A percentile compares a stretch with the other conserved stretches of the same genome.
Evolutionary conservation across 805 yeast genomes (phyloP).

Genomic region (Hanseniaspora thailandica): DNA sequence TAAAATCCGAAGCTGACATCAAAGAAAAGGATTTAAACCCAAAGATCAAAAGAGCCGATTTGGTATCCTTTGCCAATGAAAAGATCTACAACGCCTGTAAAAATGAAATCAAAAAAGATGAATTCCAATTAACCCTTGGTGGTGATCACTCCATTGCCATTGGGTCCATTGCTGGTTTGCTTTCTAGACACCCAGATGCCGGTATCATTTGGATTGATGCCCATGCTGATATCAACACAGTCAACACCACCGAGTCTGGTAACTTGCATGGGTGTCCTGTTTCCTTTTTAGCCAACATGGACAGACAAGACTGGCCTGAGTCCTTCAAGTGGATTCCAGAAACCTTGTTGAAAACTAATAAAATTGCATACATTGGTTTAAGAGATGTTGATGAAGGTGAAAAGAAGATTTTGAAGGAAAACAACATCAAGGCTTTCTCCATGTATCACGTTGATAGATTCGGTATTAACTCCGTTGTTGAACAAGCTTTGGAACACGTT

Average conservation of each 20-base stretch:
- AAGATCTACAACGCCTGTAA: slow-evolving; percentile 51
- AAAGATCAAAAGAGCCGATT: slow-evolving; percentile 56
- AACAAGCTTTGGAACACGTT: slow-evolving; percentile 72
- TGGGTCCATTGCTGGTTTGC: slow-evolving; percentile 79
- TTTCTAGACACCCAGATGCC: slow-evolving; percentile 70
- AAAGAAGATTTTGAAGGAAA: slow-evolving; percentile 55
- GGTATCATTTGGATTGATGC: slow-evolving; percentile 95
- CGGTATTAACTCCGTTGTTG: slow-evolving; percentile 84
- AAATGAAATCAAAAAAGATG: slow-evolving; percentile 33
- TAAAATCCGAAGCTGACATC: slow-evolving; percentile 24
- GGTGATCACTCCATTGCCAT: slow-evolving; percentile 97
- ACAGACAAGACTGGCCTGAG: slow-evolving; percentile 53
- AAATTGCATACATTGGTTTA: slow-evolving; percentile 84
- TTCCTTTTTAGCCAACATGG: slow-evolving; percentile 76
- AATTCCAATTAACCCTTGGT: slow-evolving; percentile 73
- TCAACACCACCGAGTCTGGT: slow-evolving; percentile 71
- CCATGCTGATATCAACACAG: slow-evolving; percentile 92
- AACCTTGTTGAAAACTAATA: slow-evolving; percentile 47
- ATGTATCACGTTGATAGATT: slow-evolving; percentile 94
- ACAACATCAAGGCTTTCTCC: slow-evolving; percentile 71
- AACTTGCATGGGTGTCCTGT: slow-evolving; percentile 96
- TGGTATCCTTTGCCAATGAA: slow-evolving; percentile 65
- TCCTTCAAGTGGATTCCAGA: slow-evolving; percentile 69
- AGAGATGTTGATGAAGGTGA: slow-evolving; percentile 89
- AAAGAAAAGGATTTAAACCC: slow-evolving; percentile 35